phyloP scores from a whole-genome alignment of 2,329 filamentous ascomycete genomes.

The Colletotrichum salicis region DNA sequence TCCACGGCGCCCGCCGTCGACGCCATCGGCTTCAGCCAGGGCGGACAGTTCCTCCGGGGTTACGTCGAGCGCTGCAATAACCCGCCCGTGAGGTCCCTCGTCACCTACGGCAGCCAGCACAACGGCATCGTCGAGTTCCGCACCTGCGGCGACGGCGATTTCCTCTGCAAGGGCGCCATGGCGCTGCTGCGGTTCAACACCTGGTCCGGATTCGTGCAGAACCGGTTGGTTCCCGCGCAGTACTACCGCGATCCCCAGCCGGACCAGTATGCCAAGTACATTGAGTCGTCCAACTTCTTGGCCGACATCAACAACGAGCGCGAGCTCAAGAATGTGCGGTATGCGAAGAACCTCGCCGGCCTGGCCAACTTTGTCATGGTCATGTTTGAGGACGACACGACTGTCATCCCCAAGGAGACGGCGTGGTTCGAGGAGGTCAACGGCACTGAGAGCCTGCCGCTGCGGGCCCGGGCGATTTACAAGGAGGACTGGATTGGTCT shows the following conservation, averaged over 20 bases:
- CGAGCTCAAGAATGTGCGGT: constrained; percentile 75
- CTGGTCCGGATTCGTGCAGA: constrained; percentile 83
- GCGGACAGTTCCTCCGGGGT: constrained; percentile 93
- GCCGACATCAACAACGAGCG: constrained; percentile 98
- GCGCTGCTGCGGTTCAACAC: constrained; percentile 81
- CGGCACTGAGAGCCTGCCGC: constrained; percentile 70
- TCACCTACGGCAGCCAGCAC: constrained; percentile 92
- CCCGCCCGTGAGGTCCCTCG: constrained; percentile 78
- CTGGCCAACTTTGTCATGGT: constrained; percentile 89
- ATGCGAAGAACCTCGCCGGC: constrained; percentile 74
- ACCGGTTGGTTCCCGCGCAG: constrained; percentile 87
- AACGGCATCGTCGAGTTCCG: constrained; percentile 90
- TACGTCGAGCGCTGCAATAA: constrained; percentile 88
- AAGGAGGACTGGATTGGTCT: constrained; percentile 94
- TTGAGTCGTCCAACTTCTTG: constrained; percentile 85
- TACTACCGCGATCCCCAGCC: constrained; percentile 82
- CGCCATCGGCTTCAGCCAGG: constrained; percentile 94
- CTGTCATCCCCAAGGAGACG: constrained; percentile 89
- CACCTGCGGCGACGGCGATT: constrained; percentile 76
- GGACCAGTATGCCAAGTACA: constrained; percentile 75
- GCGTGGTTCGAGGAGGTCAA: constrained; percentile 93
- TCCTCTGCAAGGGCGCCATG: constrained; percentile 83
- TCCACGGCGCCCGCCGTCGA: constrained; percentile 86
- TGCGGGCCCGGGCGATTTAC: constrained; percentile 80
- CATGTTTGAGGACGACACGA: constrained; percentile 86